These are phyloP conservation scores for Cladophialophora yegresii DNA, from an alignment of 2,329 filamentous ascomycete species.

Conservation along the genomic window DNA sequence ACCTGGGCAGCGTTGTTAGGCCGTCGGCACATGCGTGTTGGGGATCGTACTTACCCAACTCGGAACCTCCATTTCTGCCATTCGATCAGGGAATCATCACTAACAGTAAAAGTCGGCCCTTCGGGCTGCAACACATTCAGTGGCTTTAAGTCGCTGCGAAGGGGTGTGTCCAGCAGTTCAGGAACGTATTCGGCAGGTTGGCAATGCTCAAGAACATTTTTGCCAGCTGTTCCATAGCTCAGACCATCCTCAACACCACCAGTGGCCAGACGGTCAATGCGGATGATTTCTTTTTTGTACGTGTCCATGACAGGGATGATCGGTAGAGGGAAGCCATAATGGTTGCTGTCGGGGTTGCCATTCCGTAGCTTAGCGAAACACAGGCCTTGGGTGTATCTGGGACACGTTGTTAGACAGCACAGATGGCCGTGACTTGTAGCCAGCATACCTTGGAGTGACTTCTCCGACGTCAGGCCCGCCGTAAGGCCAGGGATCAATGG, in stretches of 20 bases:
- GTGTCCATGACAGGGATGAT: constrained; percentile 62
- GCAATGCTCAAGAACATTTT: constrained; percentile 56
- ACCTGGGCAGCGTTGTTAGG: constrained; percentile 42
- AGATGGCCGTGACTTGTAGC: constrained; percentile 2
- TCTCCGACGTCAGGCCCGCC: constrained; percentile 55
- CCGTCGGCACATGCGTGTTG: background rate
- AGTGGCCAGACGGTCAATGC: constrained; percentile 60
- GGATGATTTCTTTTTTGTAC: constrained; percentile 55
- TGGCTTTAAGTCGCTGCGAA: constrained; percentile 63
- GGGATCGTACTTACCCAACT: constrained; percentile 51
- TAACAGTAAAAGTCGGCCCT: constrained; percentile 65
- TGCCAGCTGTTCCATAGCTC: constrained; percentile 43
- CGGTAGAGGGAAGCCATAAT: constrained; percentile 63
- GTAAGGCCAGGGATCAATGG: constrained; percentile 60
- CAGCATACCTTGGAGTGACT: constrained; percentile 51
- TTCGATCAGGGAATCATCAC: constrained; percentile 50
- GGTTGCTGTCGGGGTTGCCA: constrained; percentile 60
- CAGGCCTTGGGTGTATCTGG: constrained; percentile 56
- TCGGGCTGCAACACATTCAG: constrained; percentile 72
- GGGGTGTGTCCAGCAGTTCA: constrained; percentile 51
- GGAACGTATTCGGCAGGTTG: constrained; percentile 54
- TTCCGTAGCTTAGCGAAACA: constrained; percentile 54
- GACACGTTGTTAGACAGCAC: constrained; percentile 1
- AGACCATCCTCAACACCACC: constrained; percentile 55
- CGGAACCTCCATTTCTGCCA: constrained; percentile 72